These are phyloP conservation scores for Backusella psychrophila DNA, from an alignment of 192 early-diverging fungal species.

Conservation along the genomic window DNA sequence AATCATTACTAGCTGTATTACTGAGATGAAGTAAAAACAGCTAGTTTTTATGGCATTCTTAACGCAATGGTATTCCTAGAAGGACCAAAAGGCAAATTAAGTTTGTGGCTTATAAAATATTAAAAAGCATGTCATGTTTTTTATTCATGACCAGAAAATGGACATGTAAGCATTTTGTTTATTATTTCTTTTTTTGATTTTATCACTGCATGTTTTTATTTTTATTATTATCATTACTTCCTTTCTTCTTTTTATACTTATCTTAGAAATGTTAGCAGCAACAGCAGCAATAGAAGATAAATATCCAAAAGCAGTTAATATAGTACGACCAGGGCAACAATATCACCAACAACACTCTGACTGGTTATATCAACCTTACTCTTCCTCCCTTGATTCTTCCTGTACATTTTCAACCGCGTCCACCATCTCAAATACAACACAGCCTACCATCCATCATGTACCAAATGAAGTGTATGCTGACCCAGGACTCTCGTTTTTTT, in stretches of 20 bases:
- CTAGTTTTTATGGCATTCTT: neutral
- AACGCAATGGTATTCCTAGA: neutral
- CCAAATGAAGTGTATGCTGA: neutral
- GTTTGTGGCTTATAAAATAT: neutral
- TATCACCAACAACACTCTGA: neutral
- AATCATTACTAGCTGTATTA: neutral
- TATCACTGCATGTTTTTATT: neutral
- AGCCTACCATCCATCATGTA: neutral
- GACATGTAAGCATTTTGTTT: neutral
- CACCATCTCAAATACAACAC: neutral
- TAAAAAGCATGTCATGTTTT: neutral
- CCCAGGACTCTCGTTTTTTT: constrained; percentile 14
- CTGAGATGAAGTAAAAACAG: neutral
- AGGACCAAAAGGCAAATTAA: neutral
- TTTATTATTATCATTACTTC: neutral
- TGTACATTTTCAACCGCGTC: constrained; percentile 7
- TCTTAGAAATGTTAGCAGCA: neutral
- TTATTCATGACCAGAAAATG: neutral
- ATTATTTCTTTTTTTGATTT: neutral
- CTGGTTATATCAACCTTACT: neutral
- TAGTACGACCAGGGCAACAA: neutral
- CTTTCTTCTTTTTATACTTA: neutral
- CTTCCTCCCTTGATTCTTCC: neutral
- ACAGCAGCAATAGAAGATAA: neutral
- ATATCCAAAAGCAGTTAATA: neutral